A percentile compares a stretch with the other conserved stretches of the same genome.
These are phyloP conservation scores for Sporisorium iseilematis-ciliati DNA, from an alignment of 1,284 basidiomycete species.

Conservation along the genomic window DNA sequence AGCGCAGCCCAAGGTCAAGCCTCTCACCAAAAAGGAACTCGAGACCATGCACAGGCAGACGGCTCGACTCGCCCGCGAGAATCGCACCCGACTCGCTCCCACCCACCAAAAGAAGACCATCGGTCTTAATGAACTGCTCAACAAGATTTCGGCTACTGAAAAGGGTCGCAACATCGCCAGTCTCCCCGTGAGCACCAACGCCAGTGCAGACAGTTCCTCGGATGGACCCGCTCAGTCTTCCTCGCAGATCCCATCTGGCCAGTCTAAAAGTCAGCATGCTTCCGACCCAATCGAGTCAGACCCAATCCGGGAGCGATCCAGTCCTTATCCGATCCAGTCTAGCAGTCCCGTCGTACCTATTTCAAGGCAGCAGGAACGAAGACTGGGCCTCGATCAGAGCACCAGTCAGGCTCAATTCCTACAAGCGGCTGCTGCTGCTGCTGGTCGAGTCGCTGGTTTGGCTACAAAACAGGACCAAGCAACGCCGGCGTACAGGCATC, in stretches of 20 bases:
- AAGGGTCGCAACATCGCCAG: background rate
- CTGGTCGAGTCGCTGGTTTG: slow-evolving; percentile 23
- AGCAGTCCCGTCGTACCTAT: slow-evolving; percentile 46
- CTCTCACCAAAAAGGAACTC: slow-evolving; percentile 59
- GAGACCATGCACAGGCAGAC: slow-evolving; percentile 62
- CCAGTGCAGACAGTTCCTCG: slow-evolving; percentile 14
- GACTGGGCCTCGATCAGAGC: slow-evolving; percentile 28
- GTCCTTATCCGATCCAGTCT: slow-evolving; percentile 23
- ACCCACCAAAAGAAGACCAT: slow-evolving; percentile 52
- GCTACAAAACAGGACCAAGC: slow-evolving; percentile 28
- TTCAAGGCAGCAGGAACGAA: slow-evolving; percentile 36
- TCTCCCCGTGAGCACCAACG: slow-evolving; percentile 2
- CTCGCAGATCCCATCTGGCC: slow-evolving; percentile 42
- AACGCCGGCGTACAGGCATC: slow-evolving; percentile 2
- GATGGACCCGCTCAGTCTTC: slow-evolving; percentile 23
- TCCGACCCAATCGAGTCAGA: slow-evolving; percentile 54
- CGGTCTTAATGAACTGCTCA: slow-evolving; percentile 55
- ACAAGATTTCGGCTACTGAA: slow-evolving; percentile 46
- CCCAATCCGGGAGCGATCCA: slow-evolving; percentile 39
- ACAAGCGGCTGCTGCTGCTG: background rate
- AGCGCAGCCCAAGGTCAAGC: slow-evolving; percentile 39
- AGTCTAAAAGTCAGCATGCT: slow-evolving; percentile 43
- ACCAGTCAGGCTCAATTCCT: slow-evolving; percentile 21
- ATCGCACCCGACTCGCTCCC: slow-evolving; percentile 36
- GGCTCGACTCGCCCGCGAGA: slow-evolving; percentile 58